These are phyloP conservation scores for Endocarpon pusillum DNA, from an alignment of 495 filamentous ascomycete species.

Conservation along the genomic window DNA sequence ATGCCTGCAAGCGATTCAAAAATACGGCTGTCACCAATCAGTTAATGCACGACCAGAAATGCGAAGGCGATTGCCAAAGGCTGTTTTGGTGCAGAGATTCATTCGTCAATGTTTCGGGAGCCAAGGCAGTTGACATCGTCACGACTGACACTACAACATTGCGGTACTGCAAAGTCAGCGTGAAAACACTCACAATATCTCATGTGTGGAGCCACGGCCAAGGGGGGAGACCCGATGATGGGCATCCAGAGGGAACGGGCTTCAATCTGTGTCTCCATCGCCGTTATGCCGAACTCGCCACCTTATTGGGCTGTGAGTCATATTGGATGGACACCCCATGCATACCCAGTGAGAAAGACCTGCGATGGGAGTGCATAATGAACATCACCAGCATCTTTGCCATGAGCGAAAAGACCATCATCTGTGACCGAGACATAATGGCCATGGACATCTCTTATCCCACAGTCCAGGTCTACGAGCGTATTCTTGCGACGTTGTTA, in stretches of 20 bases:
- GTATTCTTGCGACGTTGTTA: conserved; percentile 7
- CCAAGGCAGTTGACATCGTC: conserved; percentile 5
- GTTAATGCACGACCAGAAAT: conserved; percentile 5
- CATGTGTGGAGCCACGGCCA: conserved; percentile 17
- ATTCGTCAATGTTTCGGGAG: conserved; percentile 3
- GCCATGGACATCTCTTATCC: conserved; percentile 5
- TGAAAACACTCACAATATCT: conserved; percentile 9
- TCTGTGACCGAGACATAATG: conserved; percentile 13
- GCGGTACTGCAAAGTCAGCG: conserved; percentile 6
- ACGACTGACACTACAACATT: background rate
- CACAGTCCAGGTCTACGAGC: conserved; percentile 4
- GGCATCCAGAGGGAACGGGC: background rate
- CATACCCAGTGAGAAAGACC: conserved; percentile 9
- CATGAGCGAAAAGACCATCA: conserved; percentile 8
- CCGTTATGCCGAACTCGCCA: conserved; percentile 8
- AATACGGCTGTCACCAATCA: conserved; percentile 5
- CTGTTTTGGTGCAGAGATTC: conserved; percentile 7
- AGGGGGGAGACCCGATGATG: background rate
- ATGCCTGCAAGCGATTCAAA: conserved; percentile 8
- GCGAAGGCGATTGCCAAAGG: conserved; percentile 3
- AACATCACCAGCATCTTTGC: conserved; percentile 12
- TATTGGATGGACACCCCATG: conserved; percentile 16
- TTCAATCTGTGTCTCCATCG: conserved; percentile 12
- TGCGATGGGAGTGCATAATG: conserved; percentile 10
- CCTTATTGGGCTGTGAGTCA: conserved; percentile 7